Evolutionary conservation across 441 rosid genomes (phyloP), one percentile per base, ranked within the genome.

Genomic region (Populus tomentosa): DNA sequence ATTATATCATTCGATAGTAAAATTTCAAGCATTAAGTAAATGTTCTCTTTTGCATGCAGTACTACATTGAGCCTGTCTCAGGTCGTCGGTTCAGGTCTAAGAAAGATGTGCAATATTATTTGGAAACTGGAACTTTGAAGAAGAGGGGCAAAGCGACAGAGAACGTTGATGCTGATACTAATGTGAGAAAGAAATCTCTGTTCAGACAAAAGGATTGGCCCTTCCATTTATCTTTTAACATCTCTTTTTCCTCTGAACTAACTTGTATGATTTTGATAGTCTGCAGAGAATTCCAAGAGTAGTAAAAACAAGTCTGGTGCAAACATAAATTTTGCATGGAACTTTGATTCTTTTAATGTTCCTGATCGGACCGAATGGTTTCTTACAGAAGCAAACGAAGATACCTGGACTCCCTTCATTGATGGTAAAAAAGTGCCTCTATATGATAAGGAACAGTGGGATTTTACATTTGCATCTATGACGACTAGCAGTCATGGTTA

Each of bases 31-130:
- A 66, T 53, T 16, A 53, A 59, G 66, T 78, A 76, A 73, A 28
- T 53, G 53, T 0, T 64, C 30, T 73, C 9, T 46, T 70, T 75
- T 53, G 72, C 75, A 71, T 89, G 86, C 85, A 92, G 99, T 90
- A 90, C 77, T 93, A 92, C 85, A 70, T 86, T 20, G 94, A 92
- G 72, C 92, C 94, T 35, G 79, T 70, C 23, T 79, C 94, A 1
- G 81, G 87, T 35, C 90, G 84, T 11, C 82, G 82, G 75, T 93
- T 93, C 82, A 86, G 98, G 76, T 93, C 98, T 7, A 95, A 80
- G 86, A 88, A 78, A 73, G 99, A 93, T 77, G 97, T 91, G 66
- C 80, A 85, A 32, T 70, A 84, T 86, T 95, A 78, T 79, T 78
- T 95, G 80, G 94, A 90, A 84, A 87, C 86, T 7, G 99, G 98